Conservation (phyloP, 1,284 basidiomycete species). For the Grifola frondosa region DNA sequence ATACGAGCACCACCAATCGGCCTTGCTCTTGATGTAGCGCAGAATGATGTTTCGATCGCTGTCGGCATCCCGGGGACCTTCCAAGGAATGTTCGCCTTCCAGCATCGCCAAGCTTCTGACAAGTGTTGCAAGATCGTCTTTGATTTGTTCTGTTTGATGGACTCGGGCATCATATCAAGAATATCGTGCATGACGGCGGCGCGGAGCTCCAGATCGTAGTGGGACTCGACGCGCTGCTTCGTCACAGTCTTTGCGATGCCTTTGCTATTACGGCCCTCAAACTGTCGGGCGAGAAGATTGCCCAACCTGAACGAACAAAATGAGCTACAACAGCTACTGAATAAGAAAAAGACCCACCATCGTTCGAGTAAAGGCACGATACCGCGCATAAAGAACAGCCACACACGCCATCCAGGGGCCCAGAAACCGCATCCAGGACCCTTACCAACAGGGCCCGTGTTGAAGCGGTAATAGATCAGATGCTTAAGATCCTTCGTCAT, state of each 20-base stretch:
- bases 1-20: slow-evolving; percentile 98
- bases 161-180: slow-evolving; percentile 98
- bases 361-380: slow-evolving; percentile 96
- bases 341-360: slow-evolving; percentile 52
- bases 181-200: slow-evolving; percentile 99
- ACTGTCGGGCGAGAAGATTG: slow-evolving; percentile 96
- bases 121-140: slow-evolving; percentile 98
- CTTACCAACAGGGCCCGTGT: slow-evolving; percentile 98
- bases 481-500: slow-evolving; percentile 99
- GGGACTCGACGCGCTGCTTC: slow-evolving; percentile 98
- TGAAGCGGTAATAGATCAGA: slow-evolving; percentile 97
- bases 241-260: slow-evolving; percentile 96
- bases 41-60: slow-evolving; percentile 99
- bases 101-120: slow-evolving; percentile 97
- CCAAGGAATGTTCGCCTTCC: slow-evolving; percentile 99
- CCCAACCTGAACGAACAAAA: slow-evolving; percentile 64
- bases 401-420: slow-evolving; percentile 99
- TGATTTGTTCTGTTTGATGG: slow-evolving; percentile 97
- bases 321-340: background rate
- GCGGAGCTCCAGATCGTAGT: slow-evolving; percentile 96
- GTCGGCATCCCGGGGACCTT: slow-evolving; percentile 98
- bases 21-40: slow-evolving; percentile 99
- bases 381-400: slow-evolving; percentile 99
- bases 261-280: slow-evolving; percentile 97
- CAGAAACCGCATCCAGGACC: slow-evolving; percentile 99